Evolutionary conservation across 768 basidiomycete genomes (phyloP), one percentile per base, ranked within the genome.

Genomic region (Vararia minispora): DNA sequence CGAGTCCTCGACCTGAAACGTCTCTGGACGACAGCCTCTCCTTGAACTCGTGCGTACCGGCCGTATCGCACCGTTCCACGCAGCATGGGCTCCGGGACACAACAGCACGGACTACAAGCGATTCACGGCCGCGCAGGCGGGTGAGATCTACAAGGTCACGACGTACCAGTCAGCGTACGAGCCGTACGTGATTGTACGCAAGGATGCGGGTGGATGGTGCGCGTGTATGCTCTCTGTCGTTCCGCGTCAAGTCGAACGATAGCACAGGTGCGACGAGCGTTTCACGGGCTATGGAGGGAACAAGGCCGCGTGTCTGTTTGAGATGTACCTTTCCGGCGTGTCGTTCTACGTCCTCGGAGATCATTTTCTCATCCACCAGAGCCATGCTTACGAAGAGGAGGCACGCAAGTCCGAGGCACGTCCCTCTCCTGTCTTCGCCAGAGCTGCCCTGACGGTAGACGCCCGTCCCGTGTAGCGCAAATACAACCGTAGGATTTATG

Each of bases 211-310:
- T 27, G 37, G 12, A 3, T 45, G 43, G 39, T 40, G 37, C 12
- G 32, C 40, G 16, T 39, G 26, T 29, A 20, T 17, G 14, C 23
- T 5, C 14, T 24, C 14, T 17, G 12, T 17, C 9, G 18, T n/a
- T 22, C n/a, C n/a, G n/a, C n/a, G n/a, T n/a, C n/a, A n/a, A n/a
- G n/a, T n/a, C n/a, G n/a, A n/a, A n/a, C n/a, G n/a, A n/a, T n/a
- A n/a, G n/a, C 24, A 13, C 43, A 88, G 86, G 86, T 91, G 88
- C 51, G 87, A 91, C 50, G 87, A 90, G 54, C 73, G 87, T 24
- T 92, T 92, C 52, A 69, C 89, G 32, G 89, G 89, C 2, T 91
- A 91, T 55, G 89, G 89, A 4, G 86, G 78, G 2, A 92, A 92
- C 65, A 92, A 92, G 57, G 89, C 89, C 2, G 88, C 90, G 8